These are phyloP conservation scores for Piper betle DNA, from an alignment of 164 flowering plant species.

Conservation along the genomic window DNA sequence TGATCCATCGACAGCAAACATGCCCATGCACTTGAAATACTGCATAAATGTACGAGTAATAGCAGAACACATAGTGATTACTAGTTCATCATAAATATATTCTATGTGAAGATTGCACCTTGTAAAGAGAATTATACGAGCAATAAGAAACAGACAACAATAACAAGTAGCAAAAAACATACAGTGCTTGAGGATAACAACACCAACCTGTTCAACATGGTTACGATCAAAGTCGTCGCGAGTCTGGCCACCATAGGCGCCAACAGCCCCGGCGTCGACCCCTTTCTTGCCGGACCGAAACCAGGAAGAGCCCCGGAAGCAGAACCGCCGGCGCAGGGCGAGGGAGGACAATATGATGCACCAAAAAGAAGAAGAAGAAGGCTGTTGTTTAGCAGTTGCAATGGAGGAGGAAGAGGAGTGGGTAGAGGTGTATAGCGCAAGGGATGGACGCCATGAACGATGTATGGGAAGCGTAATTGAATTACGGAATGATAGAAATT, in stretches of 20 bases:
- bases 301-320: slow-evolving; percentile 54
- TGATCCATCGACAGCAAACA: slow-evolving; percentile 92
- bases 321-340: slow-evolving; percentile 32
- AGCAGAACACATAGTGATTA: no score
- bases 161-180: no score
- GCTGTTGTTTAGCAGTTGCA: background rate
- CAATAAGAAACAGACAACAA: no score
- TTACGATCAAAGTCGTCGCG: slow-evolving; percentile 85
- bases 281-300: slow-evolving; percentile 75
- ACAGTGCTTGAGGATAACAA: no score
- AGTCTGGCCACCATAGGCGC: slow-evolving; percentile 82
- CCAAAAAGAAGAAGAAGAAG: slow-evolving; percentile 8
- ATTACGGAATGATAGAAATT: no score
- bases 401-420: slow-evolving; percentile 1
- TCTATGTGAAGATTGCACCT: no score
- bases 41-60: slow-evolving; percentile 14
- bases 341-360: slow-evolving; percentile 20
- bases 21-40: slow-evolving; percentile 96
- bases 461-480: no score
- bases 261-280: slow-evolving; percentile 91
- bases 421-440: slow-evolving; percentile 10
- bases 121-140: no score
- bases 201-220: slow-evolving; percentile 80
- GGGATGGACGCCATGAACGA: slow-evolving; percentile 18
- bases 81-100: no score